phyloP scores from a whole-genome alignment of 225 moss, liverwort and hornwort genomes.

The Marchantia paleacea region DNA sequence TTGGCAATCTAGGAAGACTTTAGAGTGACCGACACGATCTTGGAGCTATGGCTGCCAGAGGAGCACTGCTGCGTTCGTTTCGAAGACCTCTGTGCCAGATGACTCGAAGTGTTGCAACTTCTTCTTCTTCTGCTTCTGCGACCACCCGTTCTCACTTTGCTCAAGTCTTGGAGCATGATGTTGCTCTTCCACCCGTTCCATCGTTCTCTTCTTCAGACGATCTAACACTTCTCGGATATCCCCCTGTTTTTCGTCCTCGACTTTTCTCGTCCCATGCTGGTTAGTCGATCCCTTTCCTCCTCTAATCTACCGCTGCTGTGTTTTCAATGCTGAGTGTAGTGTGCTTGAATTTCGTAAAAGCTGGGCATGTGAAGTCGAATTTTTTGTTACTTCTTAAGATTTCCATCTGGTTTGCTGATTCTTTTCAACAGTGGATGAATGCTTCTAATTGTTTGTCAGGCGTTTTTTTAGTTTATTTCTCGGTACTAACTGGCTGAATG shows the following conservation, averaged over 20 bases:
- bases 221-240: neutral
- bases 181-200: neutral
- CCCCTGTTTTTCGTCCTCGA: conserved; percentile 3
- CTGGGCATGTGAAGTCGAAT: neutral
- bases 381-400: neutral
- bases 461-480: neutral
- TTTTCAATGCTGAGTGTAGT: neutral
- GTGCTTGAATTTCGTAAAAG: too few relatives aligned
- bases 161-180: neutral
- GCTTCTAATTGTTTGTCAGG: neutral
- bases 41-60: conserved; percentile 11
- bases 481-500: neutral
- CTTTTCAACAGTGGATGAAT: neutral
- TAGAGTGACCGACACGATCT: too few relatives aligned
- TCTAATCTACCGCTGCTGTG: neutral
- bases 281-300: neutral
- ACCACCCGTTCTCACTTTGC: neutral
- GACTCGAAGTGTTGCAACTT: neutral
- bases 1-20: neutral
- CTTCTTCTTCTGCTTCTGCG: neutral
- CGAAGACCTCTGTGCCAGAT: conserved; percentile 4
- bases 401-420: neutral
- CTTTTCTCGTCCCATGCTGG: conserved; percentile 32
- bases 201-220: neutral
- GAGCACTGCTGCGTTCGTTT: neutral